Evolutionary conservation across 2,329 filamentous ascomycete genomes (phyloP).

Genomic region (Thyridium curvatum): DNA sequence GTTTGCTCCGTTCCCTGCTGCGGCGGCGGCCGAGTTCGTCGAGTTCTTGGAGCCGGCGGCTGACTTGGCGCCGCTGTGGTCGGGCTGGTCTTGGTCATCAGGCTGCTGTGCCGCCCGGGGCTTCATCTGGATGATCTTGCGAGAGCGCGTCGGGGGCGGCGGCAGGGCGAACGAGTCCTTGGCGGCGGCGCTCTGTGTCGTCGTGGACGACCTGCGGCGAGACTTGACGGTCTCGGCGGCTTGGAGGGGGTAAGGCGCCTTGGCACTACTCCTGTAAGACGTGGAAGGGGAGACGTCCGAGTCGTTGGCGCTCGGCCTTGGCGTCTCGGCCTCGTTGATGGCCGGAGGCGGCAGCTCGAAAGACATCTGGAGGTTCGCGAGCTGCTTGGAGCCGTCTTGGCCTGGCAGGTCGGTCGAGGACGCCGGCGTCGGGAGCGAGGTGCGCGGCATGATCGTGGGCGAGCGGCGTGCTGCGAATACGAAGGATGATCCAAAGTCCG

Average conservation of each 20-base stretch:
- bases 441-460: conserved; percentile 56
- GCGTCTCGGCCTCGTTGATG: conserved; percentile 36
- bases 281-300: conserved; percentile 22
- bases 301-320: conserved; percentile 16
- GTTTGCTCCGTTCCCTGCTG: conserved; percentile 10
- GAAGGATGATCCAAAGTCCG: not conserved
- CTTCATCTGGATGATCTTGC: conserved; percentile 99
- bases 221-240: conserved; percentile 42
- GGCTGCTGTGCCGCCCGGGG: conserved; percentile 44
- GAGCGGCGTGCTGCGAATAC: not conserved
- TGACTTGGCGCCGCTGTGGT: conserved; percentile 10
- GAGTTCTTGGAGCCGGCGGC: conserved; percentile 15
- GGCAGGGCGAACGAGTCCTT: conserved; percentile 73
- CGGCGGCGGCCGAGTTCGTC: conserved; percentile 9
- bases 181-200: conserved; percentile 32
- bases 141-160: conserved; percentile 82
- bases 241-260: conserved; percentile 10
- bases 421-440: conserved; percentile 65
- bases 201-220: conserved; percentile 38
- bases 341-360: conserved; percentile 77
- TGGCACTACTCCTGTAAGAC: not conserved
- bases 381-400: conserved; percentile 58
- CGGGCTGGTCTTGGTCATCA: conserved; percentile 13
- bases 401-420: conserved; percentile 75
- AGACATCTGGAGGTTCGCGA: conserved; percentile 56